phyloP scores from a whole-genome alignment of 2,329 filamentous ascomycete species.

The Sclerotinia trifoliorum region DNA sequence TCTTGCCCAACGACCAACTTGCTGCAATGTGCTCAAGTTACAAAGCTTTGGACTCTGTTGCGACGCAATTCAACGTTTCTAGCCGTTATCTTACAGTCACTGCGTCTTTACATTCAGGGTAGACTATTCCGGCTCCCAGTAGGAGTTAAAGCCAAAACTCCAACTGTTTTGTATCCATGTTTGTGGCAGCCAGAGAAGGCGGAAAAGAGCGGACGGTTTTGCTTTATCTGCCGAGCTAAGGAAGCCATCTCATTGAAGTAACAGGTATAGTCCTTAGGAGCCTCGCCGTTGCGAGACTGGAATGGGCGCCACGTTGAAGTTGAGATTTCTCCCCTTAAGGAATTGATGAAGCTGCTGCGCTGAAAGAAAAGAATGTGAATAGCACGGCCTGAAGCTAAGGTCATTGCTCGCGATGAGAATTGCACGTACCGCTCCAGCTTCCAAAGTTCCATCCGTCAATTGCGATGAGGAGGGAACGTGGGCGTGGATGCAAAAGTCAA shows the following conservation, averaged over 20 bases:
- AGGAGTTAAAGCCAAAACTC: background rate
- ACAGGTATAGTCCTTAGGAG: no score
- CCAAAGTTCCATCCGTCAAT: background rate
- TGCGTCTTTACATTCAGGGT: background rate
- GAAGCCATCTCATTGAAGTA: conserved; percentile 81
- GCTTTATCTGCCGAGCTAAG: conserved; percentile 67
- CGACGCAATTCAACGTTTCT: background rate
- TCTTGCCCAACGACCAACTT: background rate
- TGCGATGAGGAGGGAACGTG: no score
- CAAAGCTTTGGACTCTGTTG: background rate
- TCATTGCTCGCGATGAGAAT: background rate
- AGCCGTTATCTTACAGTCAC: background rate
- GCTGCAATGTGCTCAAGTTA: background rate
- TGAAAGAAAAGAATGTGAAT: background rate
- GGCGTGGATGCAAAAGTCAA: background rate
- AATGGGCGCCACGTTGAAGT: background rate
- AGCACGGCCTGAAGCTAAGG: background rate
- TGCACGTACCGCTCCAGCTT: background rate
- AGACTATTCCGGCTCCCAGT: background rate
- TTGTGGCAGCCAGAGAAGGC: background rate
- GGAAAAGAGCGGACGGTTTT: background rate
- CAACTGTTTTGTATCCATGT: background rate
- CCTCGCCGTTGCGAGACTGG: no score
- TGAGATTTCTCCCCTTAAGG: background rate
- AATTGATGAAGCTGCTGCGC: background rate